Base-by-base conservation (phyloP, 2,329 filamentous ascomycete species). In the Ascochyta koolunga region DNA sequence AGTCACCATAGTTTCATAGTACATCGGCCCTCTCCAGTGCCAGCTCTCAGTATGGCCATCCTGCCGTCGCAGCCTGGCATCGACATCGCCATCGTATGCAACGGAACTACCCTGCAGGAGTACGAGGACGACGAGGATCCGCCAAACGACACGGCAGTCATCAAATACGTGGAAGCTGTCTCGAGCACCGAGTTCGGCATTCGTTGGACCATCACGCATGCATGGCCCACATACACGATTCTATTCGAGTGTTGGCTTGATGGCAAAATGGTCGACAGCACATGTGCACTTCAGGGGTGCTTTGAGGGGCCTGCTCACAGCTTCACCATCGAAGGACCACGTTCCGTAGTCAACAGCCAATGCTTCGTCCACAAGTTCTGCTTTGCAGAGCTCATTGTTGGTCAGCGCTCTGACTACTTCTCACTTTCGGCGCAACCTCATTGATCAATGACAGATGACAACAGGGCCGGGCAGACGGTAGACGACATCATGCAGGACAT, bases 91-190 rank as follows among this genome's bases (percentile, higher is more conserved):
- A 54, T 76, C n/a, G 36, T 54, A 5, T 56, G 64, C 25, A 56
- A 68, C 15, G 61, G 59, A 16, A 27, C 29, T 1, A 24, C 56
- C 0, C 45, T 71, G 9, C 31, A 59, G 16, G 71, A 76, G 39
- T 70, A 68, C 37, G 61, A 66, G 3, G 59, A 72, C 19, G 56
- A 67, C 4, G 64, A 72, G 1, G 54, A 62, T 1, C 24, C 27
- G 10, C 27, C 27, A 13, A 29, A 48, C 2, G 31, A 38, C 4
- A 3, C 8, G 18, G 1, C 52, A 0, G 44, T 65, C 2, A 67
- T 61, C 0, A 76, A 68, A 21, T 76, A 74, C 39, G 59, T 76
- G 15, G 68, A 75, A 40, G 65, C 67, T 0, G 33, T 33, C 3
- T 66, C 69, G 1, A 68, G 60, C 6, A 58, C 62, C 1, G 43